Evolutionary conservation across 257 asterid species (phyloP), one percentile per base, ranked within the genome.

Genomic region (Ilex asprella): DNA sequence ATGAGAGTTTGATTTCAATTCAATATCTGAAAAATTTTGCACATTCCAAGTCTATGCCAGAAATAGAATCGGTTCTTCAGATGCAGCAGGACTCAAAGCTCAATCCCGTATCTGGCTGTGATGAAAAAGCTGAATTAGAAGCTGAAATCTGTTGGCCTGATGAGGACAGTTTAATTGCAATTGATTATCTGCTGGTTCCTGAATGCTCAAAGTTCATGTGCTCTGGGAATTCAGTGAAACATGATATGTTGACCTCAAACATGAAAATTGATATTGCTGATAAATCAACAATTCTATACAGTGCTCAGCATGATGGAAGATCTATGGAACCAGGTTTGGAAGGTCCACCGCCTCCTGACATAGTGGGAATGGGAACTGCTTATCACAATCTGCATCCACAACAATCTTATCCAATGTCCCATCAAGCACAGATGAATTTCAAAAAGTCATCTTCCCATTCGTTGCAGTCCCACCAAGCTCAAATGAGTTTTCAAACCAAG

Each of bases 131-230:
- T 43, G 57, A 62, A 58, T 55, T 74, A 58, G 70, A 69, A 30
- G 64, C 27, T 61, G 81, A 68, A 35, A 58, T 76, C 73, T 65
- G 15, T 61, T 74, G 72, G 65, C 83, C 85, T 8, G 81, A 76
- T 63, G 85, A 79, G 66, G 70, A 79, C 66, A 62, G 67, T 72
- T 67, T 79, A 39, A 77, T 76, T 55, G 32, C 71, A 3, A 53
- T 71, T 58, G 63, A 71, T 29, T 70, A 80, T 59, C 55, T 64
- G 62, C 9, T 66, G 62, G 69, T 39, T 56, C 68, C 78, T 61
- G 10, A 63, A 41, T 59, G 53, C 32, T 67, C 65, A 51, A 67
- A 53, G 66, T 56, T 44, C 27, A 10, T 32, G 51, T 62, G 46
- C 21, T 52, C 58, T 15, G 55, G 60, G 15, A 59, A n/a, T n/a